Conservation (phyloP, 495 filamentous ascomycete species). For the Penicillium psychrofluorescens region DNA sequence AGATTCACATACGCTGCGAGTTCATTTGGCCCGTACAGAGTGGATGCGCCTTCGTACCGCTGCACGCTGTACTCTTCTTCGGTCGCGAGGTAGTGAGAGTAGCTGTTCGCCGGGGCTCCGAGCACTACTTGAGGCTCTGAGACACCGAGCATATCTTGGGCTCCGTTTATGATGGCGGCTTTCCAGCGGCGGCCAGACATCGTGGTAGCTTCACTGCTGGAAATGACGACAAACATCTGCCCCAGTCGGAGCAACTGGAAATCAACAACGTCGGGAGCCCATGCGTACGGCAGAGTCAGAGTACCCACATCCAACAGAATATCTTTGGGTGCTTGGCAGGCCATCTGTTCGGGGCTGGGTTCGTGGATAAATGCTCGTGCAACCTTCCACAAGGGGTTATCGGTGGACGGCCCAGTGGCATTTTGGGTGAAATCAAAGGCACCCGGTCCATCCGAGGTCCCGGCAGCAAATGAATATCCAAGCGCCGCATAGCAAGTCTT, state of each 20-base stretch:
- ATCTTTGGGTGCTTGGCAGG: constrained; percentile 78
- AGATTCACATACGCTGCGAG: constrained; percentile 86
- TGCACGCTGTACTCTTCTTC: constrained; percentile 87
- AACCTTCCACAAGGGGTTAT: constrained; percentile 73
- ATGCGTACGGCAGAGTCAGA: constrained; percentile 70
- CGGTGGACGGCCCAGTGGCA: constrained; percentile 60
- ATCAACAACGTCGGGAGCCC: constrained; percentile 91
- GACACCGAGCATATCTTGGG: constrained; percentile 38
- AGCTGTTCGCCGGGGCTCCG: constrained; percentile 91
- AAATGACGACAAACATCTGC: constrained; percentile 79
- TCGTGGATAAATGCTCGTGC: constrained; percentile 66
- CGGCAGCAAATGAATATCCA: constrained; percentile 90
- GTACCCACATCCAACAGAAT: constrained; percentile 88
- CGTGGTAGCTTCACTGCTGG: constrained; percentile 86
- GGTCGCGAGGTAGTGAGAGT: constrained; percentile 93
- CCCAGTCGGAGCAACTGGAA: constrained; percentile 84
- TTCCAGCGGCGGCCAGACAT: constrained; percentile 95
- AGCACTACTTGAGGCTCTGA: constrained; percentile 68
- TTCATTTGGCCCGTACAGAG: constrained; percentile 88
- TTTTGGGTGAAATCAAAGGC: constrained; percentile 94
- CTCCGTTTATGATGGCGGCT: constrained; percentile 59
- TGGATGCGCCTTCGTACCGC: constrained; percentile 92
- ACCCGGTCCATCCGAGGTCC: constrained; percentile 89
- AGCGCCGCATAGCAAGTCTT: constrained; percentile 85
- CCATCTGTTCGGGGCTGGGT: constrained; percentile 62